Base-by-base conservation (phyloP, 768 basidiomycete species). In the Amanita pseudoporphyria region DNA sequence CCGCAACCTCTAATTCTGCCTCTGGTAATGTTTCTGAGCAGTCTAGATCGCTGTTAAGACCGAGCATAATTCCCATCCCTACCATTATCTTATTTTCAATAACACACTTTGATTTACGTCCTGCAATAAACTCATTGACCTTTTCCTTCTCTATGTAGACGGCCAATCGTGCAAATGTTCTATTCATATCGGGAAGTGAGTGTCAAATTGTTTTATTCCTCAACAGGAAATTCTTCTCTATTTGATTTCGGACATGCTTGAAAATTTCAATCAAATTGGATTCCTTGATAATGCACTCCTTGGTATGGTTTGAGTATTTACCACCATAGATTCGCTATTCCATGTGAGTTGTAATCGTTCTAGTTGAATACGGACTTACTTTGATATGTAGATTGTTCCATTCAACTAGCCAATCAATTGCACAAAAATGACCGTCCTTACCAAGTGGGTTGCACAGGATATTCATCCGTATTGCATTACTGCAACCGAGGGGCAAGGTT, bases 351-450 rank as follows among this genome's bases (percentile, higher is more conserved):
- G 18, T 14, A 45, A 3, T 44, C 30, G 6, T 14, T 18, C 32
- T 45, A 18, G 26, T 28, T 7, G 22, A 28, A 45, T 30, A 24
- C n/a, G 3, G 31, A 51, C 30, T 9, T 14, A 50, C 49, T 22
- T 50, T 43, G 30, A 31, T 42, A 43, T 43, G 16, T 10, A 42
- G 49, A 18, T 50, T 50, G 39, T 49, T 49, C 13, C 12, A 33
- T 30, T 49, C 48, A 49, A 49, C 48, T n/a, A n/a, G n/a, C n/a
- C n/a, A n/a, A n/a, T n/a, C n/a, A n/a, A n/a, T n/a, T n/a, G n/a
- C n/a, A n/a, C 41, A 18, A 30, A 49, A 49, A 16, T 42, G n/a
- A 6, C 39, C 39, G n/a, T 24, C 26, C 28, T 49, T 49, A 7
- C 48, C 48, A 7, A 30, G n/a, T 3, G 48, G 48, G 26, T 49